Conservation (phyloP, 306 rosid species). For the Sindora glabra region DNA sequence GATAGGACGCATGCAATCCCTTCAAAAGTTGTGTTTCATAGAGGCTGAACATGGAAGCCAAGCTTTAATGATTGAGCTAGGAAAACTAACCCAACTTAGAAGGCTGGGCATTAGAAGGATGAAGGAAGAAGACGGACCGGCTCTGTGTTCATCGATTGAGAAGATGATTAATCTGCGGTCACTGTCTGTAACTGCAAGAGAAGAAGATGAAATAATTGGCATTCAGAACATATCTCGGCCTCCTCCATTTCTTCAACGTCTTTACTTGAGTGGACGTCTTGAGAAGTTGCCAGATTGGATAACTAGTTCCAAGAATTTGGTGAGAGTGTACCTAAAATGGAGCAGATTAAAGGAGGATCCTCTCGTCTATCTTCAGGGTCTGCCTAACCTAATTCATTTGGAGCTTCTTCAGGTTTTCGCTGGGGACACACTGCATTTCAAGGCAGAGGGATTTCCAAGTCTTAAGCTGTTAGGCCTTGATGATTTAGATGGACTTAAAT, state of each 20-base stretch:
- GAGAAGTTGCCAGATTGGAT: conserved; percentile 45
- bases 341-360: conserved; percentile 40
- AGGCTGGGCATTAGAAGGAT: conserved; percentile 34
- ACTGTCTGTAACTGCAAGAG: conserved; percentile 23
- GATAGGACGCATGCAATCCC: conserved; percentile 34
- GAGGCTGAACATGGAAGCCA: conserved; percentile 34
- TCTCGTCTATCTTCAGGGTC: conserved; percentile 23
- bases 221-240: conserved; percentile 33
- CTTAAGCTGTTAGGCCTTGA: conserved; percentile 60
- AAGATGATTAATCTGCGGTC: conserved; percentile 35
- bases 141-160: conserved; percentile 36
- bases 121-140: conserved; percentile 33
- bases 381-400: conserved; percentile 40
- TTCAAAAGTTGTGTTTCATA: conserved; percentile 48
- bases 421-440: conserved; percentile 44
- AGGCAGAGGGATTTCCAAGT: conserved; percentile 42
- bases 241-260: conserved; percentile 29
- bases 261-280: conserved; percentile 35
- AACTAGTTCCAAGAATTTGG: conserved; percentile 16
- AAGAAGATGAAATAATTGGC: conserved; percentile 32
- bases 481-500: conserved; percentile 31
- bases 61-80: conserved; percentile 29
- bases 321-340: conserved; percentile 25
- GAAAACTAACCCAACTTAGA: conserved; percentile 38
- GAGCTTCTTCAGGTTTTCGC: conserved; percentile 46